A percentile compares a stretch with the other conserved stretches of the same genome.
phyloP scores from a whole-genome alignment of 2,329 filamentous ascomycete species.

The Colletotrichum eremochloae region DNA sequence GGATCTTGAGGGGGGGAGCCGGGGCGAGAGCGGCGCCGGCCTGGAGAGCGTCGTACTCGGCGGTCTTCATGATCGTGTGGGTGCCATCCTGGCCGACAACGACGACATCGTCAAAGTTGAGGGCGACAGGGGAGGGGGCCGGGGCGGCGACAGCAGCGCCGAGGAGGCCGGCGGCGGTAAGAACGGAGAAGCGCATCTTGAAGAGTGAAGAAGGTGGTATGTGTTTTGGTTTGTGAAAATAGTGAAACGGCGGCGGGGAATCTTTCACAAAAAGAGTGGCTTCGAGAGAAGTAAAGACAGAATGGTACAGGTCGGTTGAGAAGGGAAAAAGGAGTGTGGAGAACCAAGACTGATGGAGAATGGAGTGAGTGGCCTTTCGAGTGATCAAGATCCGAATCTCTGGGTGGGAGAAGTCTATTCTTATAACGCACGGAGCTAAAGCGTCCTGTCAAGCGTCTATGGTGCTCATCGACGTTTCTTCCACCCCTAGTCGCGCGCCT shows the following conservation, averaged over 20 bases:
- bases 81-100: slow-evolving; percentile 46
- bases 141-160: slow-evolving; percentile 24
- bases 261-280: slow-evolving; percentile 32
- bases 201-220: slow-evolving; percentile 3
- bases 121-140: slow-evolving; percentile 24
- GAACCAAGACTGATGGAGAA: slow-evolving; percentile 36
- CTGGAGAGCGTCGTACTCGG: slow-evolving; percentile 44
- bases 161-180: slow-evolving; percentile 26
- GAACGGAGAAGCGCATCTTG: slow-evolving; percentile 40
- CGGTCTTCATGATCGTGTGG: slow-evolving; percentile 47
- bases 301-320: not conserved
- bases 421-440: slow-evolving; percentile 24
- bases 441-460: slow-evolving; percentile 11
- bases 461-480: slow-evolving; percentile 1
- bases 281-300: not conserved
- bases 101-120: slow-evolving; percentile 46
- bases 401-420: slow-evolving; percentile 22
- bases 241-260: not conserved
- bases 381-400: slow-evolving; percentile 4
- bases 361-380: slow-evolving; percentile 34
- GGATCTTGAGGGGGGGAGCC: slow-evolving; percentile 15
- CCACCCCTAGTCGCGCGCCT: not conserved
- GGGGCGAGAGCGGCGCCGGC: slow-evolving; percentile 32
- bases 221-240: not conserved
- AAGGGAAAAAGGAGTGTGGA: slow-evolving; percentile 25